Conservation (phyloP, 2,329 filamentous ascomycete species). For the Fusarium siculi region DNA sequence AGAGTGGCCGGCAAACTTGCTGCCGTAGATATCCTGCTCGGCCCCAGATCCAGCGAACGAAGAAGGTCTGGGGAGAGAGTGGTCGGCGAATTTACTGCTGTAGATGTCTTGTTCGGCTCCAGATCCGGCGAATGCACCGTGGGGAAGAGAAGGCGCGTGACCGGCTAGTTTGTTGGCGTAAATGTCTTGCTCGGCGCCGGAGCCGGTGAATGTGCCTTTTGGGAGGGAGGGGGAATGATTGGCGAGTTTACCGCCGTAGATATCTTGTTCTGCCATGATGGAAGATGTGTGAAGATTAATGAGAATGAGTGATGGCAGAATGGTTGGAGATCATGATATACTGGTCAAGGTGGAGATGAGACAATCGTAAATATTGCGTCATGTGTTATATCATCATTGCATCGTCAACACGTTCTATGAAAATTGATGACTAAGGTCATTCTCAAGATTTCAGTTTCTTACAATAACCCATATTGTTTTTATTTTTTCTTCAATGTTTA, state of each 20-base stretch:
- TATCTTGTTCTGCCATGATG: constrained; percentile 16
- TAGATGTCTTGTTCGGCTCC: constrained; percentile 15
- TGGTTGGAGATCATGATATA: constrained; percentile 10
- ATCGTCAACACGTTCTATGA: neutral
- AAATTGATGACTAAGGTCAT: neutral
- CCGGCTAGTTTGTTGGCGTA: neutral
- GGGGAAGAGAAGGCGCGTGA: neutral
- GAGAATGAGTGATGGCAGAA: neutral
- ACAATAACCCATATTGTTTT: too few species aligned
- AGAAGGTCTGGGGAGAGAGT: neutral
- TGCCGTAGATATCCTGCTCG: constrained; percentile 3
- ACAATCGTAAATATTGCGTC: constrained; percentile 25
- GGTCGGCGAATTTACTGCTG: neutral
- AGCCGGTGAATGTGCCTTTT: neutral
- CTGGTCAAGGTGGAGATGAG: neutral
- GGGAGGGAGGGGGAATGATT: neutral
- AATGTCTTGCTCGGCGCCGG: constrained; percentile 9
- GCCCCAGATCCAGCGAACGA: neutral
- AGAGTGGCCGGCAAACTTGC: neutral
- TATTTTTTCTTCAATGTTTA: too few species aligned
- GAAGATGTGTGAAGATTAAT: neutral
- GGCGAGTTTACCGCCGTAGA: constrained; percentile 1
- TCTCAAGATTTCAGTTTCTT: fast-evolving
- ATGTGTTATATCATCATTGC: constrained; percentile 28
- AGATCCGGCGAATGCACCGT: neutral